Conservation (phyloP, 306 rosid genomes). For the Inga oerstediana region DNA sequence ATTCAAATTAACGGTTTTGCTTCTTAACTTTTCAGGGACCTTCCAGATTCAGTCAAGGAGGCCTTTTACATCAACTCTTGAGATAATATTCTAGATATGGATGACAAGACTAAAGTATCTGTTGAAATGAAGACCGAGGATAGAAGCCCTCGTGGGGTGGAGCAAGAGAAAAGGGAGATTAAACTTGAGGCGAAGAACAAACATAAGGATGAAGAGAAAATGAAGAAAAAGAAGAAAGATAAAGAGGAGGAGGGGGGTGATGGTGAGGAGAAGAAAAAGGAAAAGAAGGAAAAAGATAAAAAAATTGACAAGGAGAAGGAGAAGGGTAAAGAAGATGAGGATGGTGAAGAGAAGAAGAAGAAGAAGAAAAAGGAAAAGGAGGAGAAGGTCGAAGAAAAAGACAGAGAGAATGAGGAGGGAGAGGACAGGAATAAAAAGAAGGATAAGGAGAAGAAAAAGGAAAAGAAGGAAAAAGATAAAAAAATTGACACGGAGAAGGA, state of each 20-base stretch:
- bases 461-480: constrained; percentile 18
- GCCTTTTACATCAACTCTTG: constrained; percentile 12
- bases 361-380: constrained; percentile 5
- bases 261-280: not conserved
- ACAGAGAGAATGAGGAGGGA: constrained; percentile 1
- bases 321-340: not conserved
- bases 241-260: not conserved
- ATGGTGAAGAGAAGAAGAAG: not conserved
- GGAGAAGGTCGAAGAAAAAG: constrained; percentile 18
- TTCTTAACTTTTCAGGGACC: constrained; percentile 19
- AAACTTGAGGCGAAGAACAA: constrained; percentile 53
- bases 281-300: constrained; percentile 20
- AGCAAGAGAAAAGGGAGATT: constrained; percentile 42
- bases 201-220: constrained; percentile 41
- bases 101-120: constrained; percentile 40
- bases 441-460: not conserved
- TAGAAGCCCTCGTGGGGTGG: constrained; percentile 36
- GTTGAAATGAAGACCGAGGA: constrained; percentile 43
- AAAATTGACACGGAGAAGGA: not conserved
- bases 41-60: constrained; percentile 18
- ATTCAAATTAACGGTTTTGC: constrained; percentile 2
- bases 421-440: not conserved
- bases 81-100: constrained; percentile 49
- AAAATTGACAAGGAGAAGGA: not conserved
- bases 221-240: constrained; percentile 38